Percentiles rank a stretch among this genome's conserved stretches.
Evolutionary conservation across 345 rosid species (phyloP).

Genomic region (sweet orange (Citrus sinensis)): DVS_A1.0 CM039163.1:7035001-7035500

Average conservation of each 20-base stretch:
- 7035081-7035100: conserved; percentile 52
- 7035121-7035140: conserved; percentile 59
- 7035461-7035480: neutral
- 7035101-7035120: conserved; percentile 57
- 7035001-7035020: neutral
- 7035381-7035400: no score
- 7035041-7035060: neutral
- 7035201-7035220: conserved; percentile 9
- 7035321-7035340: neutral
- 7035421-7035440: neutral
- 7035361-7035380: neutral
- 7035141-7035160: conserved; percentile 42
- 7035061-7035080: conserved; percentile 8
- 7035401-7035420: neutral
- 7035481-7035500: neutral
- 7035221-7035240: neutral
- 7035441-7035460: neutral
- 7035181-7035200: conserved; percentile 11
- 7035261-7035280: neutral
- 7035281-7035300: neutral
- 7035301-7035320: neutral
- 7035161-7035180: conserved; percentile 61
- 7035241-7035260: neutral
- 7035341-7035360: neutral
- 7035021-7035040: neutral